A percentile compares a stretch with the other conserved stretches of the same genome.
These are phyloP conservation scores for Penicillium coprophilum DNA, from an alignment of 495 filamentous ascomycete species.

Conservation along the genomic window DNA sequence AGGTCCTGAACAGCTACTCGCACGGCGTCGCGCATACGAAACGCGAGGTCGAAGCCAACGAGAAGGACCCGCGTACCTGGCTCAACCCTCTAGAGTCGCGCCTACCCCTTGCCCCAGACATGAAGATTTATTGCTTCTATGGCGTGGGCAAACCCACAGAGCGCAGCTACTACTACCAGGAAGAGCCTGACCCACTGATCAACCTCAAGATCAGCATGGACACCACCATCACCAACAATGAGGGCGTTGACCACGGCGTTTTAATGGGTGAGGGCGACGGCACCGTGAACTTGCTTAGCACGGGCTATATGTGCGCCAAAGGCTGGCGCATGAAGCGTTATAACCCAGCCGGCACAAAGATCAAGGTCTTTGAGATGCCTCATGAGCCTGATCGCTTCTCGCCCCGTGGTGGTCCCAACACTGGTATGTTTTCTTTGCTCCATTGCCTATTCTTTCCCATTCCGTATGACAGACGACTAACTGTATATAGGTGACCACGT, in stretches of 20 bases:
- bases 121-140: conserved; percentile 99
- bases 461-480: conserved; percentile 3
- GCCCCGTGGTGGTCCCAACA: conserved; percentile 90
- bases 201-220: conserved; percentile 89
- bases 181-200: conserved; percentile 61
- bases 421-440: conserved; percentile 49
- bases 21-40: conserved; percentile 82
- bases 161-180: conserved; percentile 84
- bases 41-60: conserved; percentile 83
- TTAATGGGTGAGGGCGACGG: conserved; percentile 93
- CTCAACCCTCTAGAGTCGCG: conserved; percentile 91
- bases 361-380: conserved; percentile 91
- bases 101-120: conserved; percentile 79
- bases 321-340: conserved; percentile 91
- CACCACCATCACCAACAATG: conserved; percentile 65
- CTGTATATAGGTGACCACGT: conserved; percentile 74
- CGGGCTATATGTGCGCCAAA: conserved; percentile 93
- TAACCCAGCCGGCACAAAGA: conserved; percentile 77
- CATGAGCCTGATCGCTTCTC: conserved; percentile 93
- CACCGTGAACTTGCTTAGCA: conserved; percentile 84
- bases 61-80: conserved; percentile 80
- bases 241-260: conserved; percentile 79
- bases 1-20: conserved; percentile 73
- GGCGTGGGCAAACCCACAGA: conserved; percentile 90
- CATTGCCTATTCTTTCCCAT: background rate